Base-by-base conservation (phyloP, 129 eudicot species). In the Dittrichia graveolens region DNA sequence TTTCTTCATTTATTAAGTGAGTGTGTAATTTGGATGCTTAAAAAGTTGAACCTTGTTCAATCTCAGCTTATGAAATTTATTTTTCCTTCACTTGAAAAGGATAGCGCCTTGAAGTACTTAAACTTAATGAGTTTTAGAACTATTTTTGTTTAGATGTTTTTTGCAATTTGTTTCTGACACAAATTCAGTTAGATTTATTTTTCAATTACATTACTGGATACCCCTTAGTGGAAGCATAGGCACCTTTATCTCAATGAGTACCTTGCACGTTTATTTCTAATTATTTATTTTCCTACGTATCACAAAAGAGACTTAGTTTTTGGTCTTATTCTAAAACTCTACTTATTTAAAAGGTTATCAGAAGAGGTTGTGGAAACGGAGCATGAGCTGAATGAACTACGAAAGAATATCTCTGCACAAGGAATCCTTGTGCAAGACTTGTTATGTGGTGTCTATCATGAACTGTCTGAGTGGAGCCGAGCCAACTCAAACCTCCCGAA, bases 291-390 rank as follows among this genome's bases (percentile, higher is more conserved):
- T 57, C 41, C 31, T 59, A 49, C 45, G 61, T 49, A 69, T 18
- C 48, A 45, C 31, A 11, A 58, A 34, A 58, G 19, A 59, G 58
- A 49, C 41, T 39, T 15, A 42, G 50, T 11, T 12, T 24, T 37
- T 34, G 7, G 19, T 45, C 24, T 42, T 43, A 61, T 42, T 10
- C 46, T 77, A 19, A 61, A 60, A 40, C 31, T 79, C 11, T 65
- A 34, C 13, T 62, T 4, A 55, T 54, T 75, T 71, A 64, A 61
- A 24, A 94, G 98, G 85, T 81, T 94, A 69, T 85, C 95, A 2
- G 98, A 94, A 82, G 98, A 94, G 83, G 98, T 94, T 10, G 86
- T 83, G 61, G 98, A 94, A 83, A 80, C 79, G 86, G 86, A 94
- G 72, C 96, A 90, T 63, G 96, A 94, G 79, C 69, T 94, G 75